phyloP scores from a whole-genome alignment of 2,329 filamentous ascomycete species.

The Corinectria fuckeliana region DNA sequence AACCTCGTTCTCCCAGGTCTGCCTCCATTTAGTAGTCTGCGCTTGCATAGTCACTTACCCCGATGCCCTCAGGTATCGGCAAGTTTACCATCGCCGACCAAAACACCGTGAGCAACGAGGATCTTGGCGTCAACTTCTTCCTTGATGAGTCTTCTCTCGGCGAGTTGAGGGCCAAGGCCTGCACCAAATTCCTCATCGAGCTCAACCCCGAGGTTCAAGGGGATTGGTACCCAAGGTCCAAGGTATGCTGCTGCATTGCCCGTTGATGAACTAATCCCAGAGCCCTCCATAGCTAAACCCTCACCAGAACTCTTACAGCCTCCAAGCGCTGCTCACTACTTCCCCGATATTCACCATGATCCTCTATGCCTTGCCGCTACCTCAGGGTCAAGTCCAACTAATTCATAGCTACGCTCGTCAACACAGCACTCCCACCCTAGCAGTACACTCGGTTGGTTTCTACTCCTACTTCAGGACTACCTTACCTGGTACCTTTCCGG shows the following conservation, averaged over 20 bases:
- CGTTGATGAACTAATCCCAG: neutral
- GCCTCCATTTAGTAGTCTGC: slow-evolving; percentile 18
- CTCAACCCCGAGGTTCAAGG: slow-evolving; percentile 93
- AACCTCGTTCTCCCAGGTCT: slow-evolving; percentile 90
- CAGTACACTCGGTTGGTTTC: slow-evolving; percentile 89
- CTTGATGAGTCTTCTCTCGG: slow-evolving; percentile 81
- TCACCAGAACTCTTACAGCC: slow-evolving; percentile 41
- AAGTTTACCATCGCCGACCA: slow-evolving; percentile 91
- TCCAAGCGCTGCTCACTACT: slow-evolving; percentile 50
- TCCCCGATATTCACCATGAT: slow-evolving; percentile 58
- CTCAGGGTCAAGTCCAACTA: slow-evolving; percentile 49
- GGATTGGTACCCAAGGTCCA: slow-evolving; percentile 64
- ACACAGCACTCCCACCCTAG: slow-evolving; percentile 75
- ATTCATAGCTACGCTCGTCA: slow-evolving; percentile 57
- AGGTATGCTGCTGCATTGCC: slow-evolving; percentile 32
- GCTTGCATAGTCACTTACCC: neutral
- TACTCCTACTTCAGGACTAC: slow-evolving; percentile 87
- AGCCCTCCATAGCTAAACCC: slow-evolving; percentile 7
- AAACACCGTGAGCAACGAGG: slow-evolving; percentile 75
- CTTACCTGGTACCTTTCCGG: slow-evolving; percentile 81
- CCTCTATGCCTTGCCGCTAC: slow-evolving; percentile 60
- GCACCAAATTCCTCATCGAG: slow-evolving; percentile 78
- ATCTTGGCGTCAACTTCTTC: slow-evolving; percentile 97
- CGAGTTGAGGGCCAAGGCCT: slow-evolving; percentile 78
- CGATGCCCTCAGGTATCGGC: slow-evolving; percentile 70